Percentiles rank a stretch among this genome's conserved stretches.
These are phyloP conservation scores for Zopfia rhizophila DNA, from an alignment of 2,329 filamentous ascomycete genomes.

Conservation along the genomic window DNA sequence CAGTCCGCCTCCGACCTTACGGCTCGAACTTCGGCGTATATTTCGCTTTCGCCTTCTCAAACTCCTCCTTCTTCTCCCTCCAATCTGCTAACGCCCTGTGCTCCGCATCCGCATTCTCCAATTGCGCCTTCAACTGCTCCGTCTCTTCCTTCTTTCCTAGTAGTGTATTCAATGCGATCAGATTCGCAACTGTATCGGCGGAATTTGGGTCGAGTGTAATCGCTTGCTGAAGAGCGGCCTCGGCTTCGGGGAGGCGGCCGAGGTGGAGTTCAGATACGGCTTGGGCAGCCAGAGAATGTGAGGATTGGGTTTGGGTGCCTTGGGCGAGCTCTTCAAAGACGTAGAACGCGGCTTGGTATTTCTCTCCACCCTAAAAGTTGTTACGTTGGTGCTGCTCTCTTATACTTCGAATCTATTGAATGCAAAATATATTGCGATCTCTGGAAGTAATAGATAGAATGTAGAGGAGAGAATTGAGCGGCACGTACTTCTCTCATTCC, in stretches of 20 bases:
- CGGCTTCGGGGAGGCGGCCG: constrained; percentile 86
- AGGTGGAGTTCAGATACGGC: constrained; percentile 92
- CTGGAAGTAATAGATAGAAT: too few relatives aligned
- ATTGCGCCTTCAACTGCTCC: constrained; percentile 63
- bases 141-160: constrained; percentile 72
- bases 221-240: constrained; percentile 84
- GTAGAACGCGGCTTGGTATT: constrained; percentile 97
- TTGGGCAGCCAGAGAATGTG: constrained; percentile 82
- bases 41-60: constrained; percentile 86
- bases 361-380: constrained; percentile 79
- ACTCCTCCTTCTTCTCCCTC: constrained; percentile 85
- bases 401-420: not conserved
- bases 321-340: constrained; percentile 97
- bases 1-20: too few relatives aligned
- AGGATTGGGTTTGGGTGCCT: constrained; percentile 80
- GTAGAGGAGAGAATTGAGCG: not conserved
- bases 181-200: constrained; percentile 82
- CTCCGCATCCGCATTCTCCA: constrained; percentile 69
- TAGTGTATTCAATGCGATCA: constrained; percentile 81
- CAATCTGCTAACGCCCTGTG: constrained; percentile 80
- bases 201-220: constrained; percentile 77
- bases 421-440: not conserved
- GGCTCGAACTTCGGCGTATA: constrained; percentile 84
- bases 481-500: constrained; percentile 80
- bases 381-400: constrained; percentile 34